Evolutionary conservation across 2,329 filamentous ascomycete genomes (phyloP).

Genomic region (Pseudogymnoascus sp.): DNA sequence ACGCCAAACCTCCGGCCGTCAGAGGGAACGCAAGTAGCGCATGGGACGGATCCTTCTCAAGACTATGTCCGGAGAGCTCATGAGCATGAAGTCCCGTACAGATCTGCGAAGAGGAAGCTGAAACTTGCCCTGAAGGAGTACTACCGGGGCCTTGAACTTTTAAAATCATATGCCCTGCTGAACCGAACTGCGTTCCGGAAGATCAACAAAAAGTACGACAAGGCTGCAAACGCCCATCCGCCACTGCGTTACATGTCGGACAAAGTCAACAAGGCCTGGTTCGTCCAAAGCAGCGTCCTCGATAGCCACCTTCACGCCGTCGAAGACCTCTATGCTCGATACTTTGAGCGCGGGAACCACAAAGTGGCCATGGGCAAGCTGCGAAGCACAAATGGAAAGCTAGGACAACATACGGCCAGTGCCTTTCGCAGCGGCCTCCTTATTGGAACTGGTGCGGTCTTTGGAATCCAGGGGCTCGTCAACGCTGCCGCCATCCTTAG

Average conservation of each 20-base stretch:
- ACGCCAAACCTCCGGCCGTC: conserved; percentile 29
- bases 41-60: conserved; percentile 26
- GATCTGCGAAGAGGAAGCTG: conserved; percentile 80
- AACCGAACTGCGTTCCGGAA: conserved; percentile 94
- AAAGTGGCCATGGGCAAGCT: conserved; percentile 87
- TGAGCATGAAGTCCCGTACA: conserved; percentile 64
- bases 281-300: conserved; percentile 78
- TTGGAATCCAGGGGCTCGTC: conserved; percentile 56
- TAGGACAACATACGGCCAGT: conserved; percentile 45
- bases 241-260: conserved; percentile 78
- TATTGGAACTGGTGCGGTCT: conserved; percentile 58
- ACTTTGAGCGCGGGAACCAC: conserved; percentile 88
- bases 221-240: conserved; percentile 70
- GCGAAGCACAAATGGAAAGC: conserved; percentile 57
- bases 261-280: conserved; percentile 83
- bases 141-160: conserved; percentile 80
- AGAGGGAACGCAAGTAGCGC: conserved; percentile 29
- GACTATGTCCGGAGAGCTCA: conserved; percentile 42
- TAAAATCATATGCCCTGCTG: conserved; percentile 83
- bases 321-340: conserved; percentile 87
- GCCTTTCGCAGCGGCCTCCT: conserved; percentile 56
- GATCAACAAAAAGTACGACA: conserved; percentile 98
- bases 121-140: conserved; percentile 88
- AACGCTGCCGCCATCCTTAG: conserved; percentile 47
- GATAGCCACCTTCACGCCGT: conserved; percentile 72